Conservation (phyloP, 1,284 basidiomycete species). For the Ganoderma leucocontextum region DNA sequence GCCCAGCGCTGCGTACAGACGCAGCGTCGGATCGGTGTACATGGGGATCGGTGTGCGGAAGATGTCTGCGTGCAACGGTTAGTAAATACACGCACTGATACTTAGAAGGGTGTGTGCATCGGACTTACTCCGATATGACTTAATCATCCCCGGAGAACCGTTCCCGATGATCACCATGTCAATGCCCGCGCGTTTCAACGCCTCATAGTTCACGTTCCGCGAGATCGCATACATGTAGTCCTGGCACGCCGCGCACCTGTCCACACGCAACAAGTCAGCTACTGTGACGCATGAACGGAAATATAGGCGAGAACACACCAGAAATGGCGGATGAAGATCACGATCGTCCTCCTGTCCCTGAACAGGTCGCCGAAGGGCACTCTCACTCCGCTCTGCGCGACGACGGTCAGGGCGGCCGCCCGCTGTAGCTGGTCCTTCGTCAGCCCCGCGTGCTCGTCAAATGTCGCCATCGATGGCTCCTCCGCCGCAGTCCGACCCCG, state of each 20-base stretch:
- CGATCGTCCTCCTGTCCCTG: slow-evolving; percentile 68
- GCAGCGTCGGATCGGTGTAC: slow-evolving; percentile 81
- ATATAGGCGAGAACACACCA: slow-evolving; percentile 49
- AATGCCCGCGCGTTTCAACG: slow-evolving; percentile 60
- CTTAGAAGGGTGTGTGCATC: background rate
- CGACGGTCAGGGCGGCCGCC: slow-evolving; percentile 69
- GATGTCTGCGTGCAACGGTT: slow-evolving; percentile 51
- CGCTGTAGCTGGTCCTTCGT: slow-evolving; percentile 60
- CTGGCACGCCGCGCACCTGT: slow-evolving; percentile 80
- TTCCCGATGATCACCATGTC: slow-evolving; percentile 82
- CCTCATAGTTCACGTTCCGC: slow-evolving; percentile 57
- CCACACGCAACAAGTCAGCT: slow-evolving; percentile 17
- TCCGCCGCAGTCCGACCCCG: slow-evolving; percentile 11
- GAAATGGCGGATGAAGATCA: slow-evolving; percentile 81
- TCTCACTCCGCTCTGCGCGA: slow-evolving; percentile 71
- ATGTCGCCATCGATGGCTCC: slow-evolving; percentile 29
- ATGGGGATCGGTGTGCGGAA: slow-evolving; percentile 68
- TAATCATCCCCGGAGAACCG: slow-evolving; percentile 78
- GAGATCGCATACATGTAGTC: slow-evolving; percentile 83
- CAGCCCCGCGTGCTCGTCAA: slow-evolving; percentile 47
- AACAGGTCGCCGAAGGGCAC: slow-evolving; percentile 81
- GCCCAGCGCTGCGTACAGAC: slow-evolving; percentile 77
- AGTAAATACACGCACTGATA: background rate
- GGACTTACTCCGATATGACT: slow-evolving; percentile 59
- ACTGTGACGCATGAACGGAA: background rate